Evolutionary conservation across 441 rosid genomes (phyloP).

Genomic region (Mallotus repandus): DNA sequence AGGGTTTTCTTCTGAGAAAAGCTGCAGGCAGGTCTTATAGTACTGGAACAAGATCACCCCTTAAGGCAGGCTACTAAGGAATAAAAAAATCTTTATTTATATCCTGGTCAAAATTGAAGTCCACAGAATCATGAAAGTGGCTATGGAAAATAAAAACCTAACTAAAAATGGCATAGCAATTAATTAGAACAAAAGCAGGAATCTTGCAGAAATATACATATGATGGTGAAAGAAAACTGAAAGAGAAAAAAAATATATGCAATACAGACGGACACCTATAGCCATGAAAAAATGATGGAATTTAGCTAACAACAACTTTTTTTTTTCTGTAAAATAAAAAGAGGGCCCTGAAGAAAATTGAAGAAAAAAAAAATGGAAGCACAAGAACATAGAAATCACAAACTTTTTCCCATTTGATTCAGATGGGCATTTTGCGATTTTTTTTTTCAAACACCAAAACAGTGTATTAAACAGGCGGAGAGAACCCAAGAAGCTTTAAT

Average conservation of each 20-base stretch:
- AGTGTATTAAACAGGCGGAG: too few species aligned
- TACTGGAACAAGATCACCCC: too few species aligned
- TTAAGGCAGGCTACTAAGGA: too few species aligned
- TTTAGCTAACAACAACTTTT: neutral
- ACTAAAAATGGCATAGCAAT: neutral
- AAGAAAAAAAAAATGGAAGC: neutral
- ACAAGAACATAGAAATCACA: neutral
- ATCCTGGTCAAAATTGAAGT: neutral
- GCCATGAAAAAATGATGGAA: neutral
- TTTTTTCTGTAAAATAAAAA: too few species aligned
- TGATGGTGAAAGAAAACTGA: slow-evolving; percentile 1
- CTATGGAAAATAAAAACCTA: too few species aligned
- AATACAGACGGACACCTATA: neutral
- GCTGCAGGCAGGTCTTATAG: too few species aligned
- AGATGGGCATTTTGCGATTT: neutral
- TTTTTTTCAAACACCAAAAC: neutral
- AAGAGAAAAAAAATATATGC: neutral
- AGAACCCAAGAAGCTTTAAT: too few species aligned
- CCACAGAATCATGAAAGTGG: neutral
- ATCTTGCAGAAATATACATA: neutral
- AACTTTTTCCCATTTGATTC: neutral
- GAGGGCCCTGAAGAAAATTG: neutral
- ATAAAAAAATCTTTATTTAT: too few species aligned
- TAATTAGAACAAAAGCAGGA: neutral
- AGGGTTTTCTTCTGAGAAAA: too few species aligned